phyloP scores from a whole-genome alignment of 169 alveolate species.

The Theileria orientalis region DNA sequence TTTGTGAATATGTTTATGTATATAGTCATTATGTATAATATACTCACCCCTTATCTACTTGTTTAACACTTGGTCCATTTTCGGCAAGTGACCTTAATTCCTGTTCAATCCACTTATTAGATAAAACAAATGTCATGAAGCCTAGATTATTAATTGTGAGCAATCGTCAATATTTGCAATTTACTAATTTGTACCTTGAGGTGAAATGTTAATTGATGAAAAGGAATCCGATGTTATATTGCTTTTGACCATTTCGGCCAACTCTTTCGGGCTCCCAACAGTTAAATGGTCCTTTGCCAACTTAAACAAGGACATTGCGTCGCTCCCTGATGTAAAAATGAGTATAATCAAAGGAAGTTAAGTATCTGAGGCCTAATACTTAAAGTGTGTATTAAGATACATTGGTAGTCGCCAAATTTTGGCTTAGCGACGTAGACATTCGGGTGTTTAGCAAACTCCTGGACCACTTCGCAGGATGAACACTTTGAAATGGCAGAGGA shows the following conservation, averaged over 20 bases:
- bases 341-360: background rate
- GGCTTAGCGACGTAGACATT: conserved; percentile 73
- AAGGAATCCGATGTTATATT: conserved; percentile 59
- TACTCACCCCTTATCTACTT: background rate
- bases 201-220: conserved; percentile 78
- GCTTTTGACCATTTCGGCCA: conserved; percentile 71
- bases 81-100: conserved; percentile 40
- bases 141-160: conserved; percentile 5
- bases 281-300: conserved; percentile 58
- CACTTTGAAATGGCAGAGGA: conserved; percentile 58
- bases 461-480: conserved; percentile 48
- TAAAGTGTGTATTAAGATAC: conserved; percentile 28
- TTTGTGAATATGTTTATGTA: conserved; percentile 15
- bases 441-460: conserved; percentile 61
- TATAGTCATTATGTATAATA: background rate
- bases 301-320: conserved; percentile 75
- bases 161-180: background rate
- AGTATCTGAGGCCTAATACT: background rate
- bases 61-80: conserved; percentile 58
- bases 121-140: conserved; percentile 61
- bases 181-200: conserved; percentile 75
- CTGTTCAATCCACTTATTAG: conserved; percentile 53
- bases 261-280: conserved; percentile 73
- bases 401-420: conserved; percentile 79
- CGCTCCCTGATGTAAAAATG: conserved; percentile 63